phyloP scores from a whole-genome alignment of 441 rosid genomes.

The Erysimum cheiri region DNA sequence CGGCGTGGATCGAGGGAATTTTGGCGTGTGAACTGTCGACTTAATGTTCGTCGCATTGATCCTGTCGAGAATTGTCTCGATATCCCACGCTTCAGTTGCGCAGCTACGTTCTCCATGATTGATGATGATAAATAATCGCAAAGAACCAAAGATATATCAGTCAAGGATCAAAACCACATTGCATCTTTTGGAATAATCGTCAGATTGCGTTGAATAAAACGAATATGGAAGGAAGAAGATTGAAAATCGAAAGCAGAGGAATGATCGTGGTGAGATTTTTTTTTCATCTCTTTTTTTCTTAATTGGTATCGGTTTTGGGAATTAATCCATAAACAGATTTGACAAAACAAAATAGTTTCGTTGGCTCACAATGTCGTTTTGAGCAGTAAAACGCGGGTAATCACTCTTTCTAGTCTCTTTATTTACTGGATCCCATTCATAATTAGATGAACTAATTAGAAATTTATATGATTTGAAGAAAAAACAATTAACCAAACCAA shows the following conservation, averaged over 20 bases:
- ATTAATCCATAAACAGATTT: conserved; percentile 27
- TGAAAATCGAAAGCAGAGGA: not conserved
- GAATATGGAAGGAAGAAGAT: not conserved
- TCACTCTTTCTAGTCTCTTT: conserved; percentile 24
- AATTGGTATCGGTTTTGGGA: not conserved
- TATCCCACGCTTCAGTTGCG: conserved; percentile 75
- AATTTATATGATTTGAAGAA: not conserved
- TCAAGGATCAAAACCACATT: conserved; percentile 30
- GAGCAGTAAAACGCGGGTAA: conserved; percentile 43
- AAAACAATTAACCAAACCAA: not conserved
- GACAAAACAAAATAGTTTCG: conserved; percentile 3
- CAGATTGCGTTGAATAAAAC: conserved; percentile 7
- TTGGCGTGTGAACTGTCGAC: conserved; percentile 71
- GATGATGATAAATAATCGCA: not conserved
- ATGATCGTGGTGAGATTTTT: conserved; percentile 30
- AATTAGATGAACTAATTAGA: conserved; percentile 13
- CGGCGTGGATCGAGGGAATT: conserved; percentile 80
- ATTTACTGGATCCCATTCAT: not conserved
- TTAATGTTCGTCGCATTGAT: conserved; percentile 57
- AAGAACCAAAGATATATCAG: not conserved
- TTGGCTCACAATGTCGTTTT: conserved; percentile 33
- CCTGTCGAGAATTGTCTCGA: conserved; percentile 92
- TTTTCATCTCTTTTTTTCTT: not conserved
- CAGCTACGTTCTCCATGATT: conserved; percentile 62
- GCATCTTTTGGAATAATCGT: not conserved